Evolutionary conservation across 2,329 filamentous ascomycete genomes (phyloP).

Genomic region (Alternaria dauci): DNA sequence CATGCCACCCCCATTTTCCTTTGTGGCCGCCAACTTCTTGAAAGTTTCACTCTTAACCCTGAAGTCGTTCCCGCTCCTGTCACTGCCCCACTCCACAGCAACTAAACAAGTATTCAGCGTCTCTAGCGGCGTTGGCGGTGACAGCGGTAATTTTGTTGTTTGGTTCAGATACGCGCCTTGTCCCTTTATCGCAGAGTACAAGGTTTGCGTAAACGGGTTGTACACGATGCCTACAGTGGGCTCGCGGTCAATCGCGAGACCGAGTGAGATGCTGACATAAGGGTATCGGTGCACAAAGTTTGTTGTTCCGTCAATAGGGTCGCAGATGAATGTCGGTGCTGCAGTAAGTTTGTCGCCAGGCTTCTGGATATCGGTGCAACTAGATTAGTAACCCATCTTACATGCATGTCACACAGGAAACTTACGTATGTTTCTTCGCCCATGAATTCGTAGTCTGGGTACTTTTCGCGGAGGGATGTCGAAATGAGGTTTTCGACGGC

Average conservation of each 20-base stretch:
- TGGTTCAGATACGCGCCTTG: constrained; percentile 65
- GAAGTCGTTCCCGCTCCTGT: constrained; percentile 74
- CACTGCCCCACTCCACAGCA: constrained; percentile 76
- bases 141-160: constrained; percentile 57
- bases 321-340: constrained; percentile 79
- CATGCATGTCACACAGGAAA: too few species aligned
- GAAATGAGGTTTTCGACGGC: constrained; percentile 68
- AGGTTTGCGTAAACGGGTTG: constrained; percentile 75
- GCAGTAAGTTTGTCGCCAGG: constrained; percentile 69
- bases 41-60: constrained; percentile 74
- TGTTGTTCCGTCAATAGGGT: constrained; percentile 83
- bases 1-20: constrained; percentile 74
- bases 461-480: constrained; percentile 58
- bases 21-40: constrained; percentile 58
- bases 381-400: too few species aligned
- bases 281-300: constrained; percentile 83
- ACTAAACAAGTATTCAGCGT: constrained; percentile 71
- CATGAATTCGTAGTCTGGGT: constrained; percentile 62
- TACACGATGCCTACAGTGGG: constrained; percentile 79
- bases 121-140: constrained; percentile 63
- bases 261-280: constrained; percentile 78
- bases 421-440: constrained; percentile 66
- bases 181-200: constrained; percentile 75
- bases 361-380: constrained; percentile 38
- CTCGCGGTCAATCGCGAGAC: constrained; percentile 68